Percentiles rank a stretch among this genome's conserved stretches.
Evolutionary conservation across 306 rosid species (phyloP).

Genomic region (Medicago ruthenica): DNA sequence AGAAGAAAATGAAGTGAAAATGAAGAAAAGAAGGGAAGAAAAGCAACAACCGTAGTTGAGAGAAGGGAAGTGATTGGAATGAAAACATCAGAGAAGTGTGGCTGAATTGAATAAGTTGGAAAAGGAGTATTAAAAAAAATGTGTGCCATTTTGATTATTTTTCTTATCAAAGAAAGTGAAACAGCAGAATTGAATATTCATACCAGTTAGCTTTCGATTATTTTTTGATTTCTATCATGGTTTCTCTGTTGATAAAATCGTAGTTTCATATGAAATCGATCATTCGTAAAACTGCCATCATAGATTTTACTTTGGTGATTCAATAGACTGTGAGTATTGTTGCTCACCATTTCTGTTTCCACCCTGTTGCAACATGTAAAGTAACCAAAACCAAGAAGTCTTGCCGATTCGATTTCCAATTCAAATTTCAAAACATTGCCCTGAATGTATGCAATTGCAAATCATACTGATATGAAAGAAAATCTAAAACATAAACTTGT

Average conservation of each 20-base stretch:
- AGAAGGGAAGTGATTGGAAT: no score
- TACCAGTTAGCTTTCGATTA: neutral
- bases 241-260: neutral
- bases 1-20: no score
- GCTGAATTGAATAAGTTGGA: neutral
- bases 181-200: neutral
- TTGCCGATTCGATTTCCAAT: neutral
- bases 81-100: no score
- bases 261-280: neutral
- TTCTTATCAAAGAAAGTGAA: neutral
- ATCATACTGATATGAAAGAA: neutral
- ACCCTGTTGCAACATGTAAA: neutral
- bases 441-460: neutral
- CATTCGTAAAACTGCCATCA: no score
- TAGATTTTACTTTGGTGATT: no score
- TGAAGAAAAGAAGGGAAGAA: no score
- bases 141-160: neutral
- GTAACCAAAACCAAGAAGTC: neutral
- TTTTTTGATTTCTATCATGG: neutral
- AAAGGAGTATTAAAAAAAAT: neutral
- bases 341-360: neutral
- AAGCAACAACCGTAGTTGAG: no score
- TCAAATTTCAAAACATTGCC: neutral
- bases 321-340: neutral
- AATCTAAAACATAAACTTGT: slow-evolving; percentile 6